Evolutionary conservation across 495 filamentous ascomycete species (phyloP).

Genomic region (Astrothelium macrocarpum): DNA sequence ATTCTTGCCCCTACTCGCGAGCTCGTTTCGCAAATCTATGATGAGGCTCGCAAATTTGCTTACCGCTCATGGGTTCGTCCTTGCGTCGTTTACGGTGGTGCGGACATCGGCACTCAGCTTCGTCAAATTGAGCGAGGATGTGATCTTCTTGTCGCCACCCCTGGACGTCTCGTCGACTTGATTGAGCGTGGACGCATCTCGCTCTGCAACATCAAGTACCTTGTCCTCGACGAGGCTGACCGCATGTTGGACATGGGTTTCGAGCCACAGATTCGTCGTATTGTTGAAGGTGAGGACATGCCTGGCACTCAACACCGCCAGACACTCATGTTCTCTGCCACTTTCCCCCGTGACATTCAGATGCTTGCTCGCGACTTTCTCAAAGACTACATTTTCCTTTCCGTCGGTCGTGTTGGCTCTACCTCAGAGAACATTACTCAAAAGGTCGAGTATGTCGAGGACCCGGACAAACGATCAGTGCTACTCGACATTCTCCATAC

Average conservation of each 20-base stretch:
- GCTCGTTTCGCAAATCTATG: slow-evolving; percentile 95
- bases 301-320: slow-evolving; percentile 74
- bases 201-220: slow-evolving; percentile 91
- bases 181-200: slow-evolving; percentile 98
- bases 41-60: slow-evolving; percentile 94
- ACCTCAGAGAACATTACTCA: slow-evolving; percentile 99
- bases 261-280: slow-evolving; percentile 97
- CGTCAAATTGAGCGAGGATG: slow-evolving; percentile 96
- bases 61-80: slow-evolving; percentile 98
- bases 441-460: slow-evolving; percentile 96
- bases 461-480: slow-evolving; percentile 93
- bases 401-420: slow-evolving; percentile 97
- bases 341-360: slow-evolving; percentile 97
- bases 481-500: slow-evolving; percentile 95
- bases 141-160: slow-evolving; percentile 93
- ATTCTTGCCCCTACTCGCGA: slow-evolving; percentile 96
- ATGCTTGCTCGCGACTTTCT: slow-evolving; percentile 97
- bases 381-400: slow-evolving; percentile 97
- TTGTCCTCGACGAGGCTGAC: slow-evolving; percentile 98
- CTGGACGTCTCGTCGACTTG: slow-evolving; percentile 91
- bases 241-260: slow-evolving; percentile 99
- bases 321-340: slow-evolving; percentile 99
- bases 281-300: slow-evolving; percentile 98
- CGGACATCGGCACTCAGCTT: slow-evolving; percentile 93
- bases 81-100: slow-evolving; percentile 97